Evolutionary conservation across 768 basidiomycete genomes (phyloP).

Genomic region (Mycena epipterygia): DNA sequence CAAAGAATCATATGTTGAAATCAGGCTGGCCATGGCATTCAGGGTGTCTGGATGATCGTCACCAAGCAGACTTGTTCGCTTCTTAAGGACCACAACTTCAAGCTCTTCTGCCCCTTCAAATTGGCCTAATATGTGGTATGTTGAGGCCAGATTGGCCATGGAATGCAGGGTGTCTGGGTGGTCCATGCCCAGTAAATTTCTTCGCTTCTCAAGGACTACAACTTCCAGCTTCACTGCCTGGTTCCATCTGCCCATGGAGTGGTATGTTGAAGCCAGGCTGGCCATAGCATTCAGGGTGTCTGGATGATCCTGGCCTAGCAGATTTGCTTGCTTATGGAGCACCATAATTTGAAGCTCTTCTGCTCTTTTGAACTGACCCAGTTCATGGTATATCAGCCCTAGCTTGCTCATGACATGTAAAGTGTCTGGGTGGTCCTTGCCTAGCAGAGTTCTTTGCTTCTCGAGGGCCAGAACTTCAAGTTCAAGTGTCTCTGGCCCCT

Average conservation of each 20-base stretch:
- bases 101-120: too few species aligned
- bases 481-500: too few species aligned
- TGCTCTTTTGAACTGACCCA: background rate
- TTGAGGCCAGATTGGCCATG: too few species aligned
- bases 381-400: background rate
- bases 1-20: too few species aligned
- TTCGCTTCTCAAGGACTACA: background rate
- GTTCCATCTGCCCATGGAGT: background rate
- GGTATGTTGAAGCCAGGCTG: background rate
- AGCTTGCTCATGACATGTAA: background rate
- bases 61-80: too few species aligned
- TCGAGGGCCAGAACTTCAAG: background rate
- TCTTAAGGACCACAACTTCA: too few species aligned
- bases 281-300: background rate
- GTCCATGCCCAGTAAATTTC: background rate
- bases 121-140: too few species aligned
- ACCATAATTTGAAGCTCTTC: background rate
- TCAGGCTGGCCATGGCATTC: too few species aligned
- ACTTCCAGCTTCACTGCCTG: background rate
- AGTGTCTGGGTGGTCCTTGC: background rate
- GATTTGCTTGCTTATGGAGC: background rate
- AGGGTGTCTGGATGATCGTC: too few species aligned
- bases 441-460: background rate
- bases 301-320: background rate
- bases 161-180: too few species aligned